phyloP scores from a whole-genome alignment of 495 filamentous ascomycete species.

The Chaetomidium leptoderma region DNA sequence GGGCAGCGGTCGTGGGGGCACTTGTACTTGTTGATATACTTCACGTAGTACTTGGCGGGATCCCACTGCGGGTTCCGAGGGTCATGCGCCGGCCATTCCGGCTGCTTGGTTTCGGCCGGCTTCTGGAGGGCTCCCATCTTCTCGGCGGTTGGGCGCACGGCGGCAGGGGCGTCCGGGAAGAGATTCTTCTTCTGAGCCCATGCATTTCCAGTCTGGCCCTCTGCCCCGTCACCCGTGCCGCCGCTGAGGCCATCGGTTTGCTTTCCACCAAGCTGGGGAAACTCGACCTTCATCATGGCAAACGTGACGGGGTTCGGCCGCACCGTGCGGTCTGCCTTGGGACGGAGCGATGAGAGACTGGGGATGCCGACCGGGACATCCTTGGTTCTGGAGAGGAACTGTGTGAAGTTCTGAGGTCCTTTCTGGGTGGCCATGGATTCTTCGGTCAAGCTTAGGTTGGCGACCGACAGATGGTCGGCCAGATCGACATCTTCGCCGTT shows the following conservation, averaged over 20 bases:
- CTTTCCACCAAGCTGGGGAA: background rate
- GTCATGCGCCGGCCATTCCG: slow-evolving; percentile 19
- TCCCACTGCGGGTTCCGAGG: slow-evolving; percentile 34
- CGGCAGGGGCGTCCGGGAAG: slow-evolving; percentile 17
- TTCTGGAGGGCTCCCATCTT: slow-evolving; percentile 5
- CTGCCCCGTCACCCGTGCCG: slow-evolving; percentile 1
- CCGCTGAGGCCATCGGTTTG: background rate
- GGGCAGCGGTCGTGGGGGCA: slow-evolving; percentile 40
- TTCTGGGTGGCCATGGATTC: background rate
- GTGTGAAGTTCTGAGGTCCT: slow-evolving; percentile 5
- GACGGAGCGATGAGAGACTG: slow-evolving; percentile 3
- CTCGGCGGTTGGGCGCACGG: slow-evolving; percentile 8
- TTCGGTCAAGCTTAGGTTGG: background rate
- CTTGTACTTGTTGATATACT: slow-evolving; percentile 31
- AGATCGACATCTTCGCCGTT: background rate
- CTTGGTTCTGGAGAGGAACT: background rate
- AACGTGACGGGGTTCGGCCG: slow-evolving; percentile 9
- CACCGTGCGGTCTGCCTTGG: background rate
- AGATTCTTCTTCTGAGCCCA: slow-evolving; percentile 24
- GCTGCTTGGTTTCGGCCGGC: background rate
- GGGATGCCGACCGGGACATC: background rate
- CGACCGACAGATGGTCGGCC: background rate
- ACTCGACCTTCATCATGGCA: slow-evolving; percentile 3
- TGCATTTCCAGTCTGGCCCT: slow-evolving; percentile 8
- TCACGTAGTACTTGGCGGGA: slow-evolving; percentile 23